Evolutionary conservation across 345 rosid genomes (phyloP), one percentile per base, ranked within the genome.

Genomic region (Bruguiera parviflora): DNA sequence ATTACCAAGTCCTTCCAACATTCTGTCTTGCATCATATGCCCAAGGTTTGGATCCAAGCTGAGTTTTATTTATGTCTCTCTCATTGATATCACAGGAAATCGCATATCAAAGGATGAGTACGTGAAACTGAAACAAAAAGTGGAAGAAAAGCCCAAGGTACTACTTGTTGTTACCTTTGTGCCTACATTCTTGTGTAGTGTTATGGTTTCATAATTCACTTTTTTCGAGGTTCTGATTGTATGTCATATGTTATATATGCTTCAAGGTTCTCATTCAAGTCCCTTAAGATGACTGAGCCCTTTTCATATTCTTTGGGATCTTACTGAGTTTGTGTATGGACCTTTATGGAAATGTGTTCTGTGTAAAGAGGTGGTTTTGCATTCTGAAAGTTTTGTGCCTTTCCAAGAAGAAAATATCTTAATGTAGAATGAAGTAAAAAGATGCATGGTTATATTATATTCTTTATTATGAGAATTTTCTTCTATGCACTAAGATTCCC

Each of bases 61-160:
- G 16, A 43, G 15, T 24, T 78, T 27, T 18, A 61, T 69, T 8
- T 53, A 63, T 62, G 22, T 55, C 32, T 46, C 52, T 64, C 55
- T 71, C 66, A 60, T 67, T 58, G 39, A 63, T 66, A 32, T 21
- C 76, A 68, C 88, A 89, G 97, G 96, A 55, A 77, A 78, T 60
- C 87, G 89, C 57, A 79, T 92, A 80, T 84, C 96, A 6, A 84
- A 82, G 79, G 96, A 88, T 52, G 96, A 92, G 75, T 82, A 77
- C 76, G 63, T 80, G 73, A 84, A 84, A 78, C 79, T 84, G 28
- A 79, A 79, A 79, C 61, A 82, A 33, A 89, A 82, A 63, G 83
- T 72, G 16, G 82, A 82, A 71, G 96, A 89, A 74, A 92, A 89
- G 77, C 90, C 92, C 51, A 88, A 88, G 96, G 97, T 89, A 64